Base-by-base conservation (phyloP, 2,329 filamentous ascomycete species). In the Trichothecium roseum region DNA sequence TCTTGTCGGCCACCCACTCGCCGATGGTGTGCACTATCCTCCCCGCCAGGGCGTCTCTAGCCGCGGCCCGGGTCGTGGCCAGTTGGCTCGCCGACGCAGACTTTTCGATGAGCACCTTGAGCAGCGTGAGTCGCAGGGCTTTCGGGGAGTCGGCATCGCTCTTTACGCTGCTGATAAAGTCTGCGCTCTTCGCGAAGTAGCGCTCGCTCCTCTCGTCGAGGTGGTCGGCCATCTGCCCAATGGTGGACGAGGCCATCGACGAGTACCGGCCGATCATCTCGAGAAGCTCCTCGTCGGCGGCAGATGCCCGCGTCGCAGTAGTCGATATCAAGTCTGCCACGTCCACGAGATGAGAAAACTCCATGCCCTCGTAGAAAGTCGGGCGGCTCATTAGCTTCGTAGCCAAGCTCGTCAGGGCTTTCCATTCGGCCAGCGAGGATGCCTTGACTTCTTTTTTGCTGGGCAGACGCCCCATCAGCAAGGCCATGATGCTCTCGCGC, bases 361-460 rank as follows among this genome's bases (percentile, higher is more conserved):
- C 47, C 54, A 72, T 62, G 1, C 50, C 55, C 42, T 67, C 54
- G 42, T 73, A 69, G 37, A 70, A 70, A 0, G 67, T 71, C 1
- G 69, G 60, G n/a, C 60, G 58, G 5, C 52, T 49, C 62, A 72
- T 69, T 17, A 73, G 50, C 44, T 68, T 73, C 3, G 60, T 49
- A 42, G 64, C 60, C 32, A 75, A 44, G 15, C 61, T 57, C 6
- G 74, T 50, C 5, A 67, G 45, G 8, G 55, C 39, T 34, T 54
- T 58, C 54, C 59, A 63, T 8, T 48, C 43, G 8, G 52, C 44
- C 3, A 52, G 24, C 4, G 52, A 40, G 3, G 54, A 34, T 16
- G 45, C 42, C 18, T 49, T 50, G 2, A 46, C 4, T 12, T n/a
- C 16, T 8, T 32, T 29, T 6, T 27, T 12, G 7, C 18, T n/a